Conservation (phyloP, 441 rosid genomes). For the Eugenia klotzschiana region DNA sequence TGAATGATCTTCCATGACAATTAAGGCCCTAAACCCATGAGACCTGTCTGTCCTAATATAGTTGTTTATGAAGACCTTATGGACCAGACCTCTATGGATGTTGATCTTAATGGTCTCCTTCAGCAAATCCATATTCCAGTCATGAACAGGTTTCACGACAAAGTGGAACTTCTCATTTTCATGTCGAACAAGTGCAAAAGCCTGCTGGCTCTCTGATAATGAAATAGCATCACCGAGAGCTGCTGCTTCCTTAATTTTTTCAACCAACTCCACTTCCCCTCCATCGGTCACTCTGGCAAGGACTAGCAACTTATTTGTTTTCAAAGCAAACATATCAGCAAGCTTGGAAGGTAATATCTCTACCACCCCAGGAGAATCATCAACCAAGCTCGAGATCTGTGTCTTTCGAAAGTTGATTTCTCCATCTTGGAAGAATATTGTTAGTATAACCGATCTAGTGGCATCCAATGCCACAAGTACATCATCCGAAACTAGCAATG, state of each 20-base stretch:
- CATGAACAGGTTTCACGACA: slow-evolving; percentile 48
- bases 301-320: slow-evolving; percentile 19
- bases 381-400: slow-evolving; percentile 40
- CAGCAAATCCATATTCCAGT: slow-evolving; percentile 59
- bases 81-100: slow-evolving; percentile 64
- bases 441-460: slow-evolving; percentile 37
- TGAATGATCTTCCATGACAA: slow-evolving; percentile 98
- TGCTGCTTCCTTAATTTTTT: slow-evolving; percentile 38
- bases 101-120: slow-evolving; percentile 65
- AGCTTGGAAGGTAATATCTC: slow-evolving; percentile 47
- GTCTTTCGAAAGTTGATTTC: slow-evolving; percentile 44
- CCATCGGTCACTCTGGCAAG: slow-evolving; percentile 39
- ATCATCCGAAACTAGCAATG: slow-evolving; percentile 50
- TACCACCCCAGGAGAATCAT: slow-evolving; percentile 32
- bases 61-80: slow-evolving; percentile 83
- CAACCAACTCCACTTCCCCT: slow-evolving; percentile 63
- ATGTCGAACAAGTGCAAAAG: slow-evolving; percentile 67
- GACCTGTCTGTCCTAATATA: slow-evolving; percentile 81
- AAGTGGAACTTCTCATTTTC: slow-evolving; percentile 49
- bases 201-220: slow-evolving; percentile 48
- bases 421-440: slow-evolving; percentile 44
- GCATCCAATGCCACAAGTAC: slow-evolving; percentile 66
- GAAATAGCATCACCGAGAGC: slow-evolving; percentile 69
- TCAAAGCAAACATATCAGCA: slow-evolving; percentile 45
- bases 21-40: slow-evolving; percentile 87